Evolutionary conservation across 495 filamentous ascomycete species (phyloP).

Genomic region (Elasticomyces elasticus): DNA sequence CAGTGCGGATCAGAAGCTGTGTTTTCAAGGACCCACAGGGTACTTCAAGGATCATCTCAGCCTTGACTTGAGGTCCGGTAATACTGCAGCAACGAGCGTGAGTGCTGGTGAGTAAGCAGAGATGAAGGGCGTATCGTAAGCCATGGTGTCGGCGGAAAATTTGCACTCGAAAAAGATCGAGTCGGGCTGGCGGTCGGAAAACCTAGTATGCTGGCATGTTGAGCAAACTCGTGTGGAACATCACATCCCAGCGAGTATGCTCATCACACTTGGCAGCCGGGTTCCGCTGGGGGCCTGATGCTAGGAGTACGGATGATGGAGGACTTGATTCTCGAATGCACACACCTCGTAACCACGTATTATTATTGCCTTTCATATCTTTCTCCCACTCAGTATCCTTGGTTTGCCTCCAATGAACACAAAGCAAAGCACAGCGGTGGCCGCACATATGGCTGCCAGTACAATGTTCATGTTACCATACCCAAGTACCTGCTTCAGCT

Average conservation of each 20-base stretch:
- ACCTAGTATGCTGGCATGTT: no score
- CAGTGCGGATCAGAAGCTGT: neutral
- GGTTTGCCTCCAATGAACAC: slow-evolving; percentile 41
- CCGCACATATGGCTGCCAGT: slow-evolving; percentile 36
- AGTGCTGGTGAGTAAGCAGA: no score
- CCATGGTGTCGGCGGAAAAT: no score
- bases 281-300: no score
- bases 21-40: no score
- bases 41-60: no score
- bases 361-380: neutral
- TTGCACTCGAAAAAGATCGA: no score
- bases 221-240: no score
- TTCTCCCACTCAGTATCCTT: slow-evolving; percentile 10
- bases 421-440: slow-evolving; percentile 38
- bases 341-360: neutral
- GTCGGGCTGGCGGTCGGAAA: no score
- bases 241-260: no score
- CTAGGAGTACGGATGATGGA: neutral
- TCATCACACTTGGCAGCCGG: no score
- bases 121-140: no score
- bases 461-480: slow-evolving; percentile 52
- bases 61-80: neutral
- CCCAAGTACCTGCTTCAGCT: slow-evolving; percentile 40
- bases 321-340: neutral
- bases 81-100: neutral